phyloP scores from a whole-genome alignment of 495 filamentous ascomycete genomes.

The Letharia lupina region DNA sequence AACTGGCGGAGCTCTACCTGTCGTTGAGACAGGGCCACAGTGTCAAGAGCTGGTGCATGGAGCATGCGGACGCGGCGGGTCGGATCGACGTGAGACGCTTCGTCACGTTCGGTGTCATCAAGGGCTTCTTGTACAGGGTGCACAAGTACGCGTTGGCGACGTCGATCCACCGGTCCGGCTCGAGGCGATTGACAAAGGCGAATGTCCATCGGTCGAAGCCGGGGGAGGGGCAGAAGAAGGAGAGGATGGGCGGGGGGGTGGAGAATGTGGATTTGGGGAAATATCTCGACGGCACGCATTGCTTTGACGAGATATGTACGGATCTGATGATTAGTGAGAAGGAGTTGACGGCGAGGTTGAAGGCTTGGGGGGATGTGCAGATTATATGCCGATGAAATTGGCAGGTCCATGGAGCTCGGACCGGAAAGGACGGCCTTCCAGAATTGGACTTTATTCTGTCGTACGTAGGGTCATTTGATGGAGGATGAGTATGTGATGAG shows the following conservation, averaged over 20 bases:
- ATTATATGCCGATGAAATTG: slow-evolving; percentile 47
- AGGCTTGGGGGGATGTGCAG: slow-evolving; percentile 44
- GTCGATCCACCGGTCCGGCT: background rate
- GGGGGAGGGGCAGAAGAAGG: background rate
- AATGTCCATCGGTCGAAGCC: background rate
- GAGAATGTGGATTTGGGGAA: slow-evolving; percentile 40
- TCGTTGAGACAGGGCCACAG: slow-evolving; percentile 67
- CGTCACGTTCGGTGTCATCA: slow-evolving; percentile 91
- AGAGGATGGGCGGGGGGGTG: background rate
- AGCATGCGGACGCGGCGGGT: slow-evolving; percentile 56
- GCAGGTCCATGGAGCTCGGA: background rate
- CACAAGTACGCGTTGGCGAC: slow-evolving; percentile 79
- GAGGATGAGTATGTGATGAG: background rate
- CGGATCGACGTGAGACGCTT: slow-evolving; percentile 82
- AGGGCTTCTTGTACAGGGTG: slow-evolving; percentile 87
- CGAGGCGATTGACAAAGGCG: background rate
- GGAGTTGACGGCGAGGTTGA: slow-evolving; percentile 44
- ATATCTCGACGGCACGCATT: slow-evolving; percentile 74
- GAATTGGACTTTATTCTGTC: background rate
- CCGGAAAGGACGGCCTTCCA: background rate
- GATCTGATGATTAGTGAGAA: slow-evolving; percentile 55
- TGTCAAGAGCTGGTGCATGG: slow-evolving; percentile 71
- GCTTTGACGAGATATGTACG: slow-evolving; percentile 85
- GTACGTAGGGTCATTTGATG: background rate
- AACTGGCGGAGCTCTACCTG: slow-evolving; percentile 59